Base-by-base conservation (phyloP, 768 basidiomycete genomes). In the Boletales sp. region DNA sequence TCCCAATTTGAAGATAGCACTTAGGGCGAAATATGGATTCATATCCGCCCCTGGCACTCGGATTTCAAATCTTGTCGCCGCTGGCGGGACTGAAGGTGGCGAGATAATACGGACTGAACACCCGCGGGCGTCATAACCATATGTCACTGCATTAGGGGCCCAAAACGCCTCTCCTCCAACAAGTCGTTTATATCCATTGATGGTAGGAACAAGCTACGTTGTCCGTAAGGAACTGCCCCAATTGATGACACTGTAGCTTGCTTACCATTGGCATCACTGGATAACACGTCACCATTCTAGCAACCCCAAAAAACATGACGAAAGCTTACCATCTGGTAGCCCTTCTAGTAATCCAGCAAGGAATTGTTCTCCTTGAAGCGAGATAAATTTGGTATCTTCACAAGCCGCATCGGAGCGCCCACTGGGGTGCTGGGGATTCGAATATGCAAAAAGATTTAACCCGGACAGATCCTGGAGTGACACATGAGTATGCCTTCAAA, bases 21-120 rank as follows among this genome's bases (percentile, higher is more conserved):
- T 84, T 39, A 98, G 71, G 0, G 93, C 83, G 55, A 87, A 91
- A 70, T 94, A 90, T 1, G 93, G 90, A 69, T 94, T 94, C 81
- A 97, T 91, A 63, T 99, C 97, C 35, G 97, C 97, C 21, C 97
- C 97, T 2, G 97, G 94, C 15, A 98, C 82, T 47, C 97, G 86
- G 13, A 99, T 73, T 72, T 99, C 97, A 60, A 99, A 80, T 43
- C 97, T 78, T 2, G 97, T 97, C 3, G 89, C 91, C 4, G 81
- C 67, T 9, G 80, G 78, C 3, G 87, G 80, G n/a, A 85, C 87
- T 6, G 88, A 85, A 1, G 97, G 97, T 2, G 95, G 94, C 0
- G 88, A 86, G 60, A 99, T 85, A 56, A 99, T 88, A 39, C 97
- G 84, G 43, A 98, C 81, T 10, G 91, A 92, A 11, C 94, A 93